phyloP scores from a whole-genome alignment of 257 asterid genomes.

The Petunia secreta region DNA sequence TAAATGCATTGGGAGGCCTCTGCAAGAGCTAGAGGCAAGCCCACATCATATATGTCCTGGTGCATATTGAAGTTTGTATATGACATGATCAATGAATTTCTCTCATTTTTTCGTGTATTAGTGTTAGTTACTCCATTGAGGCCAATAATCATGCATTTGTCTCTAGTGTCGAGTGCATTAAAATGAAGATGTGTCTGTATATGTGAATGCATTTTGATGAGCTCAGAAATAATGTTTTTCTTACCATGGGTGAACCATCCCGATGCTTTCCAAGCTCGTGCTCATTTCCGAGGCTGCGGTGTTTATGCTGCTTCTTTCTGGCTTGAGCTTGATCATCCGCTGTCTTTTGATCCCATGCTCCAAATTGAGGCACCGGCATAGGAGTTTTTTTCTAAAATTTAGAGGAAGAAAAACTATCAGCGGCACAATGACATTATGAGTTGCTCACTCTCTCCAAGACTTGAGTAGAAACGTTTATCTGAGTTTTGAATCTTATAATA shows the following conservation, averaged over 20 bases:
- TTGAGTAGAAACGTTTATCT: not conserved
- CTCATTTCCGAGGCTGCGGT: slow-evolving; percentile 49
- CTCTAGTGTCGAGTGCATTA: not conserved
- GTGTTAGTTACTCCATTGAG: slow-evolving; percentile 9
- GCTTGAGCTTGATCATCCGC: slow-evolving; percentile 44
- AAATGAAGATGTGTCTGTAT: not conserved
- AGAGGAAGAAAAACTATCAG: not conserved
- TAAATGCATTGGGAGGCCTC: not conserved
- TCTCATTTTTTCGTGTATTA: not conserved
- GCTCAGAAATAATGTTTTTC: not conserved
- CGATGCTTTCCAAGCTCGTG: slow-evolving; percentile 35
- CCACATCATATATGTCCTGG: not conserved
- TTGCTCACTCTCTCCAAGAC: not conserved
- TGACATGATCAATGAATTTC: not conserved
- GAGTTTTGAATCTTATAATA: slow-evolving; percentile 14
- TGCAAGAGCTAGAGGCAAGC: not conserved
- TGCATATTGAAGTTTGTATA: not conserved
- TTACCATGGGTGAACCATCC: slow-evolving; percentile 16
- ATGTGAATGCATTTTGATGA: not conserved
- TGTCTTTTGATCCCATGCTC: slow-evolving; percentile 52
- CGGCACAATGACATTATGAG: not conserved
- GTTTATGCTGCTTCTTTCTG: slow-evolving; percentile 45
- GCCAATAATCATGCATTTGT: not conserved
- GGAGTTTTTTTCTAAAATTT: slow-evolving; percentile 30
- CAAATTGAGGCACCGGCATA: slow-evolving; percentile 52